Percentiles rank a stretch among this genome's conserved stretches.
These are phyloP conservation scores for Alternaria sp. DNA, from an alignment of 2,329 filamentous ascomycete genomes.

Conservation along the genomic window DNA sequence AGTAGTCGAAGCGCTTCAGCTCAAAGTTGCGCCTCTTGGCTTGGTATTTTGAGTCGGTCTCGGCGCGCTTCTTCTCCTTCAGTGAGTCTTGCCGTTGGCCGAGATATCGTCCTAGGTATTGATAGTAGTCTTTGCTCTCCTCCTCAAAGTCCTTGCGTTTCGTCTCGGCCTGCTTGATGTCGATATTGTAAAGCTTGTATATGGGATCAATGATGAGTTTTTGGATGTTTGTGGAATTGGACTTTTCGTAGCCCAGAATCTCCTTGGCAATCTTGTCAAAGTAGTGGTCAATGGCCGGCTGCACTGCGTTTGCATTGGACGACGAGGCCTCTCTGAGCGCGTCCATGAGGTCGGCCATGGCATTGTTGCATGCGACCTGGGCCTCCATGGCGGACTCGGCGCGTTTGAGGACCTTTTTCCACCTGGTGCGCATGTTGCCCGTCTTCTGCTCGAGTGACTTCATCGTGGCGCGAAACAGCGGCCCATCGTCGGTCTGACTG, in stretches of 20 bases:
- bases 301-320: constrained; percentile 95
- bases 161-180: constrained; percentile 96
- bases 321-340: constrained; percentile 84
- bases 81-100: constrained; percentile 93
- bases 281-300: constrained; percentile 95
- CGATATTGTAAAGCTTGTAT: constrained; percentile 86
- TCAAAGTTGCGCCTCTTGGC: constrained; percentile 93
- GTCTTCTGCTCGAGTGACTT: constrained; percentile 97
- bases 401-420: constrained; percentile 94
- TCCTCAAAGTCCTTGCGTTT: constrained; percentile 99
- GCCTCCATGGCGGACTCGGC: constrained; percentile 87
- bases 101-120: constrained; percentile 93
- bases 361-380: constrained; percentile 84
- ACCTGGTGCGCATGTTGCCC: constrained; percentile 87
- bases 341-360: constrained; percentile 81
- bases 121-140: constrained; percentile 98
- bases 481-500: constrained; percentile 86
- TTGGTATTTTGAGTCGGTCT: constrained; percentile 97
- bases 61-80: constrained; percentile 94
- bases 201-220: constrained; percentile 95
- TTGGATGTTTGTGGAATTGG: constrained; percentile 84
- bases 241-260: constrained; percentile 84
- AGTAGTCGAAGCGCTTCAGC: constrained; percentile 97
- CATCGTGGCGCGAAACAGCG: constrained; percentile 94
- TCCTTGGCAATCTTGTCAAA: constrained; percentile 96